Evolutionary conservation across 305 asterid genomes (phyloP), one percentile per base, ranked within the genome.

Genomic region (Fraxinus xanthoxyloides): DNA sequence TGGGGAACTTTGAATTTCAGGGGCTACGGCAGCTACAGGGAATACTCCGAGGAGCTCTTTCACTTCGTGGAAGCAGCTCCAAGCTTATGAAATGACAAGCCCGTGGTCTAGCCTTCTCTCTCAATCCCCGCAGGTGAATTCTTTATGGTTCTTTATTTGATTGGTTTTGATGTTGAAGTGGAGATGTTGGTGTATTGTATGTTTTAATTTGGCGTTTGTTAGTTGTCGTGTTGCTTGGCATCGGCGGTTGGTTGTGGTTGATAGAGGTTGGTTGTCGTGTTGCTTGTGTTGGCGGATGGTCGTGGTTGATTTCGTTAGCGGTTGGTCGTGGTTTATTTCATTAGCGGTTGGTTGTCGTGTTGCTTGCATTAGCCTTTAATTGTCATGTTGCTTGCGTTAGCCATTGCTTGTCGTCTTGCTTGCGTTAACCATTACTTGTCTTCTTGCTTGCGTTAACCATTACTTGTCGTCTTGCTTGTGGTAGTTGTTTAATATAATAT

Each of bases 21-120:
- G 88, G 21, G 84, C 85, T 24, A 83, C 85, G 21, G 90, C 92
- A 7, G 86, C 84, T 80, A 74, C 32, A 3, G 91, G 80, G 84
- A 95, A 91, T 40, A 92, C 89, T 83, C 85, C 93, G 4, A 88
- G 90, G 89, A 89, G 92, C 82, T 85, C 94, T 3, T 80, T 87
- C 40, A 46, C 89, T 77, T 82, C 92, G 67, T 88, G 91, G 95
- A 93, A 93, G 86, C 90, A 84, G 65, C 82, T 85, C 69, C 94
- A 85, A 81, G 90, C 89, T 75, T 86, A 63, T 59, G 92, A 93
- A 77, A 90, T 89, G 19, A 81, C 86, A 24, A 83, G 92, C 3
- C 97, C 98, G 26, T 94, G 98, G 98, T 89, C 97, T 81, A 89
- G 92, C 86, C 95, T 94, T 79, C 88, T 94, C 35, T 72, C 97